Base-by-base conservation (phyloP, 2,329 filamentous ascomycete species). In the Parascedosporium putredinis region DNA sequence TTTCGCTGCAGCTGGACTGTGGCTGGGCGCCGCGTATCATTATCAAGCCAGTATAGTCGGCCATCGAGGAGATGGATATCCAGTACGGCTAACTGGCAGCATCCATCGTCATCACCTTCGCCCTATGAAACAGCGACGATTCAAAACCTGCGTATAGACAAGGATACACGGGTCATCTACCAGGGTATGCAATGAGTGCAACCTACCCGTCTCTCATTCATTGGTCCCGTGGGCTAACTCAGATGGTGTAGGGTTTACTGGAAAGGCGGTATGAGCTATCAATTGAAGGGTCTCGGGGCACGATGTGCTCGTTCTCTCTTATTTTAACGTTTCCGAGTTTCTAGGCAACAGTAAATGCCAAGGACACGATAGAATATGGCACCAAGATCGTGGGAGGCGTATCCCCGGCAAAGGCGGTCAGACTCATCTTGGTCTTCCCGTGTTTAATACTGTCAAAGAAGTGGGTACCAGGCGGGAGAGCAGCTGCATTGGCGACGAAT, bases 331-430 rank as follows among this genome's bases (percentile, higher is more conserved):
- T 20, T 16, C 31, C 0, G 0, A 1, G 1, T 16, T 38, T 16
- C n/a, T 6, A 68, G 66, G 67, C 67, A 3, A 68, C 66, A 0
- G 51, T 57, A 4, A 69, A 68, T 50, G 65, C 66, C 0, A 58
- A 57, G 45, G 64, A 67, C 16, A 68, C 67, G 0, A 64, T 69
- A 31, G 60, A 52, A 1, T 69, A 68, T 47, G 66, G 66, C 5
- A 69, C 65, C 1, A 60, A 61, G 0, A 55, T 69, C 5, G 64
- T 67, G 0, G 66, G 66, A 2, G 66, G 66, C 9, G 65, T 68
- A 2, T 67, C 65, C 0, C 64, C 65, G 0, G 63, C 60, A 0
- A 68, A 67, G 64, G 63, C 4, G 61, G 61, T 3, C 54, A 56
- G 23, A 54, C 23, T 4, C 66, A 67, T 27, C 58, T 69, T 1